phyloP scores from a whole-genome alignment of 2,329 filamentous ascomycete genomes.

The Fusarium paranaense region DNA sequence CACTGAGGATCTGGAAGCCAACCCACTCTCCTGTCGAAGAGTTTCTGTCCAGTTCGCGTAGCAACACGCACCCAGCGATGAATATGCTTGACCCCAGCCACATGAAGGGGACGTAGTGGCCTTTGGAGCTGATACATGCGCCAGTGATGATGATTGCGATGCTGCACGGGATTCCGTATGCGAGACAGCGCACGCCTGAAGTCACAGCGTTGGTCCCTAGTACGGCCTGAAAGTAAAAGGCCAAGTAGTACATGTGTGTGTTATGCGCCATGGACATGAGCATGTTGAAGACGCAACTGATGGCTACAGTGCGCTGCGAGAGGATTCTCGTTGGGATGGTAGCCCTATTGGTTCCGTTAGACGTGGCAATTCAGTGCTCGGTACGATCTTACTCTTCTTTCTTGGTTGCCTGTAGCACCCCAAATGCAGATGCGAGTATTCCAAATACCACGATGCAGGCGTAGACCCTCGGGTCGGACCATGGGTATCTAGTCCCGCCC shows the following conservation, averaged over 20 bases:
- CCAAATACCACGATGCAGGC: slow-evolving; percentile 9
- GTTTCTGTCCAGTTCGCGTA: slow-evolving; percentile 38
- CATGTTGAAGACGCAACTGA: slow-evolving; percentile 23
- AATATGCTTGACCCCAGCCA: slow-evolving; percentile 24
- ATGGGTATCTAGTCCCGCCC: slow-evolving; percentile 17
- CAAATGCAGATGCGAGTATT: slow-evolving; percentile 2
- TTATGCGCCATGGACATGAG: slow-evolving; percentile 30
- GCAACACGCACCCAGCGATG: slow-evolving; percentile 10
- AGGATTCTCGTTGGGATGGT: slow-evolving; percentile 14
- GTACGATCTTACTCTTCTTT: slow-evolving; percentile 7
- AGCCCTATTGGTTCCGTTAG: slow-evolving; percentile 7
- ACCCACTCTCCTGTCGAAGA: slow-evolving; percentile 54
- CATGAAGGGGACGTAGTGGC: slow-evolving; percentile 37
- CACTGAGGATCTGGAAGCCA: slow-evolving; percentile 57
- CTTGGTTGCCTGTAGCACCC: neutral
- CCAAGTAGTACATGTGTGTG: slow-evolving; percentile 24
- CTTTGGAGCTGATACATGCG: neutral
- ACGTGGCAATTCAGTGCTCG: neutral
- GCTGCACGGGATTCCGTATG: neutral
- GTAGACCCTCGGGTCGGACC: slow-evolving; percentile 12
- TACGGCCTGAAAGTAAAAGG: slow-evolving; percentile 25
- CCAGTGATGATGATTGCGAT: slow-evolving; percentile 23
- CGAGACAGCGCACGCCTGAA: slow-evolving; percentile 14
- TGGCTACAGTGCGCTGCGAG: slow-evolving; percentile 13
- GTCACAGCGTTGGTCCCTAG: slow-evolving; percentile 13